Percentiles rank a stretch among this genome's conserved stretches.
Conservation (phyloP, 495 filamentous ascomycete genomes). For the Wilcoxina mikolae region DNA sequence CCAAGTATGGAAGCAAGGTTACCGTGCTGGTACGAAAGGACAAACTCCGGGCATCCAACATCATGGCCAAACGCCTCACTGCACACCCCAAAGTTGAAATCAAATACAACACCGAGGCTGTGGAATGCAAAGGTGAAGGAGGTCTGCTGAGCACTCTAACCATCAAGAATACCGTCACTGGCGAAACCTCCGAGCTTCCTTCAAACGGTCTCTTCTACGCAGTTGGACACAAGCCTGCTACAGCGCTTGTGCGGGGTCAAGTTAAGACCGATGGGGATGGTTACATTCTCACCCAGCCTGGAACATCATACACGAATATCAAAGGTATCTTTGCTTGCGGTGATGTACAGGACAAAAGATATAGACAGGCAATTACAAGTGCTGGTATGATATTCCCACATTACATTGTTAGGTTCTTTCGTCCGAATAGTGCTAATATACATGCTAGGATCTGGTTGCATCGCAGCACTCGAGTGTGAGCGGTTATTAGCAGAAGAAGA, state of each 20-base stretch:
- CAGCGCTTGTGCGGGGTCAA: conserved; percentile 69
- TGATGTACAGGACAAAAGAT: conserved; percentile 96
- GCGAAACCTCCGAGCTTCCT: conserved; percentile 62
- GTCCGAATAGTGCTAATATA: background rate
- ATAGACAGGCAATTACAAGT: conserved; percentile 94
- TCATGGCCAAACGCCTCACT: conserved; percentile 77
- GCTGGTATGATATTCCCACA: conserved; percentile 52
- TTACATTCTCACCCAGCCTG: conserved; percentile 79
- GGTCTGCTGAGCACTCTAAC: conserved; percentile 75
- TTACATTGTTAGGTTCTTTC: background rate
- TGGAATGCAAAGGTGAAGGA: conserved; percentile 69
- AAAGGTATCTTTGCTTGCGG: conserved; percentile 93
- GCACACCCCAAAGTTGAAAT: conserved; percentile 79
- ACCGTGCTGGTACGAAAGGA: conserved; percentile 83
- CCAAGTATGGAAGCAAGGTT: conserved; percentile 91
- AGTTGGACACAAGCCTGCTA: conserved; percentile 92
- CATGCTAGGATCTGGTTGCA: conserved; percentile 70
- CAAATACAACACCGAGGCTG: conserved; percentile 63
- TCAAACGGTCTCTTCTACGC: conserved; percentile 96
- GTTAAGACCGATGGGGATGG: conserved; percentile 68
- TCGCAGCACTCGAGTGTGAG: conserved; percentile 89
- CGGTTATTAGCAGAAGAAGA: conserved; percentile 73
- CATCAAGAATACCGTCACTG: conserved; percentile 63
- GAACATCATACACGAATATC: conserved; percentile 73
- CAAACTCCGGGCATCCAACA: conserved; percentile 68